Evolutionary conservation across 164 flowering plant species (phyloP).

Genomic region (Euptelea pleiosperma): DNA sequence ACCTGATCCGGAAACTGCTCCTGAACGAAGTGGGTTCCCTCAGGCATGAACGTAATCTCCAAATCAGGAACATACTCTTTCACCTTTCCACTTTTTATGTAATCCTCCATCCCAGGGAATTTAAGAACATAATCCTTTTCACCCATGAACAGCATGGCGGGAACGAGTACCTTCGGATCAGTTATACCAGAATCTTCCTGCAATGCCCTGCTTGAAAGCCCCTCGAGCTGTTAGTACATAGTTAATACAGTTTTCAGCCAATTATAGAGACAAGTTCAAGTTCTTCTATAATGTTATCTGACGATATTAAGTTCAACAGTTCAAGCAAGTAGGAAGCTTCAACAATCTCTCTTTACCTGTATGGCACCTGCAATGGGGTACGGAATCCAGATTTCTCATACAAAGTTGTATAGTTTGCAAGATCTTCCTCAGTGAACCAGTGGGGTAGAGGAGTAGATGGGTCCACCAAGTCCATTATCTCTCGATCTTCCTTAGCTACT

Average conservation of each 20-base stretch:
- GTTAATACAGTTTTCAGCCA: too few relatives aligned
- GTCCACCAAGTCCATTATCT: conserved; percentile 60
- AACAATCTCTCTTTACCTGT: too few relatives aligned
- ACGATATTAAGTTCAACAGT: too few relatives aligned
- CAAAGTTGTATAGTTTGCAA: conserved; percentile 36
- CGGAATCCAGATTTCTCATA: too few relatives aligned
- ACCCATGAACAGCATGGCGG: conserved; percentile 52
- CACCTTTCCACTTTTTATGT: conserved; percentile 30
- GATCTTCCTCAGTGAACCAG: conserved; percentile 65
- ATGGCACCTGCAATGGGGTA: conserved; percentile 52
- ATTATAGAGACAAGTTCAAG: too few relatives aligned
- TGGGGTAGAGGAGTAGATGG: conserved; percentile 56
- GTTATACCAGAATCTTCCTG: conserved; percentile 17
- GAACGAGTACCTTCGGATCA: conserved; percentile 35
- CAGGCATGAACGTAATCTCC: conserved; percentile 36
- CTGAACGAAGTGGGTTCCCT: conserved; percentile 50
- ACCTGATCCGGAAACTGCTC: conserved; percentile 52
- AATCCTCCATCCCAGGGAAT: conserved; percentile 50
- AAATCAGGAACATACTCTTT: conserved; percentile 35
- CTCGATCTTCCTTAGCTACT: conserved; percentile 49
- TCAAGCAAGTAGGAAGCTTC: too few relatives aligned
- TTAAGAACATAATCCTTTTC: conserved; percentile 48
- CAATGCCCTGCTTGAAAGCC: neutral
- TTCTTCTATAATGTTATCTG: too few relatives aligned
- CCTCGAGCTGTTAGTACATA: too few relatives aligned